Conservation (phyloP, 495 filamentous ascomycete species). For the Sabuloglossum arenarium region DNA sequence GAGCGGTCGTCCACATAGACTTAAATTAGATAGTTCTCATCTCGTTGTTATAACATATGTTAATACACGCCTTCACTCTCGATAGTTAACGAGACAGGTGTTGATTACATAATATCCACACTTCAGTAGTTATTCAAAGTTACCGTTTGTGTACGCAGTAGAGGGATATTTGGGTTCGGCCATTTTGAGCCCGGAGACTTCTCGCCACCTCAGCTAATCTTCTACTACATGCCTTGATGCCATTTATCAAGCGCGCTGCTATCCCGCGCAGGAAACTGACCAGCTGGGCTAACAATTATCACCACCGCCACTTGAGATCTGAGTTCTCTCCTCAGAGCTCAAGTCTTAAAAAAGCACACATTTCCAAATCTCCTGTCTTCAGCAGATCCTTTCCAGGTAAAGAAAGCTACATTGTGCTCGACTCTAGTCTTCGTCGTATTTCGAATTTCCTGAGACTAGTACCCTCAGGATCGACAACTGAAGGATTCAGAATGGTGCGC, state of each 20-base stretch:
- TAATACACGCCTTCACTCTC: too few relatives aligned
- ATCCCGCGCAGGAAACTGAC: neutral
- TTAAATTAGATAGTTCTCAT: too few relatives aligned
- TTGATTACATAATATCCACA: neutral
- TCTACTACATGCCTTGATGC: neutral
- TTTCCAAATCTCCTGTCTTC: neutral
- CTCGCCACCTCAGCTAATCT: neutral
- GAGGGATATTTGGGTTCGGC: too few relatives aligned
- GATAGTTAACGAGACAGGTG: too few relatives aligned
- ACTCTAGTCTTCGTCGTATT: neutral
- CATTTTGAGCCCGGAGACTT: too few relatives aligned
- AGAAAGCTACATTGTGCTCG: neutral
- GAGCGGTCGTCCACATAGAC: neutral
- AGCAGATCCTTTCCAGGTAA: neutral
- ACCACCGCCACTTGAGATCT: neutral
- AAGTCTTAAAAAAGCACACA: neutral
- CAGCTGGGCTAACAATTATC: neutral
- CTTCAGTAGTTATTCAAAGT: too few relatives aligned
- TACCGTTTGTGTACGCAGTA: too few relatives aligned
- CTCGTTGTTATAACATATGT: too few relatives aligned
- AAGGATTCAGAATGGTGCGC: constrained; percentile 30
- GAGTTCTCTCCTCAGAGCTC: neutral
- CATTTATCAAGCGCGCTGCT: neutral
- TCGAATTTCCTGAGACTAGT: neutral
- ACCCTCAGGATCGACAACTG: neutral